phyloP scores from a whole-genome alignment of 768 basidiomycete species.

The Xerocomus brunneocitrinus region DNA sequence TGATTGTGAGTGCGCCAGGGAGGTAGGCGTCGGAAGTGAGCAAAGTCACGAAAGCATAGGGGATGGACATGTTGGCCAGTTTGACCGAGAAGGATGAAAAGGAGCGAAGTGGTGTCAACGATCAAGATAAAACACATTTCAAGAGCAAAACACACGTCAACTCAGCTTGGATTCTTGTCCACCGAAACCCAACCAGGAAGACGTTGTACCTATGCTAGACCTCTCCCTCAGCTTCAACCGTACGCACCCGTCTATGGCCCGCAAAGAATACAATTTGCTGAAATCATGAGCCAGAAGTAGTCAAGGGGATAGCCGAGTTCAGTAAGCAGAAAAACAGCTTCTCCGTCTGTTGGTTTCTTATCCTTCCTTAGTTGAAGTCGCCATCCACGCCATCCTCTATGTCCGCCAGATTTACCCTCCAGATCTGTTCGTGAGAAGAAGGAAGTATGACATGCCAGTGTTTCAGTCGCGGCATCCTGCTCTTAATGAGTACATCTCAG shows the following conservation, averaged over 20 bases:
- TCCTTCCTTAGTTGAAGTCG: slow-evolving; percentile 72
- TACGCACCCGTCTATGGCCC: slow-evolving; percentile 17
- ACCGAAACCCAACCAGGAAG: neutral
- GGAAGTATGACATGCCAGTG: slow-evolving; percentile 87
- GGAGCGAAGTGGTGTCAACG: too few species aligned
- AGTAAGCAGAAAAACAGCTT: slow-evolving; percentile 39
- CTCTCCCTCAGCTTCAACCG: slow-evolving; percentile 36
- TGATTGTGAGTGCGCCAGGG: slow-evolving; percentile 85
- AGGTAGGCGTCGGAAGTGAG: slow-evolving; percentile 90
- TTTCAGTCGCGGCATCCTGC: slow-evolving; percentile 92
- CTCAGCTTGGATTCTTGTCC: neutral
- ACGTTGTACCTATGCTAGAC: slow-evolving; percentile 17
- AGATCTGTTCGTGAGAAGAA: slow-evolving; percentile 80
- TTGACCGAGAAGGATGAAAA: too few species aligned
- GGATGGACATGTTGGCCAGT: slow-evolving; percentile 51
- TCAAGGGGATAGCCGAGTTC: slow-evolving; percentile 65
- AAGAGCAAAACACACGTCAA: slow-evolving; percentile 17
- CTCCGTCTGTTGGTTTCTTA: slow-evolving; percentile 3
- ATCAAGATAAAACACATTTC: neutral
- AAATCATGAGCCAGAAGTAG: slow-evolving; percentile 44
- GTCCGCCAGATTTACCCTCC: slow-evolving; percentile 87
- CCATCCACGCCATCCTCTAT: slow-evolving; percentile 88
- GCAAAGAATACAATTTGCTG: slow-evolving; percentile 5
- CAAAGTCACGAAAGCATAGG: slow-evolving; percentile 86
- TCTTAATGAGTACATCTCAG: slow-evolving; percentile 86